A percentile compares a stretch with the other conserved stretches of the same genome.
phyloP scores from a whole-genome alignment of 805 yeast species.

The Jamesozyma hellenica region DNA sequence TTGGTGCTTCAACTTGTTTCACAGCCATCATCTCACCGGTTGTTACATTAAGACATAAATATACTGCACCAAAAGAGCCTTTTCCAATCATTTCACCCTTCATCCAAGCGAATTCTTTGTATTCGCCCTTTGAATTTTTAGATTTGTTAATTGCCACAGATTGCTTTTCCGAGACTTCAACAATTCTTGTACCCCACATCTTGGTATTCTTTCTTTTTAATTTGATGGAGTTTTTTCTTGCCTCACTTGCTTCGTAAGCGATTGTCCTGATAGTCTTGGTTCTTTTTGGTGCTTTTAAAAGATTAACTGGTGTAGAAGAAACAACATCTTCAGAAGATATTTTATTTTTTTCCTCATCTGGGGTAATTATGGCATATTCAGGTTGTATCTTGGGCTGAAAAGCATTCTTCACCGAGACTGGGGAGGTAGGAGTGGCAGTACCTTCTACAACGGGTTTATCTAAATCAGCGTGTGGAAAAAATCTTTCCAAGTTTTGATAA shows the following conservation, averaged over 20 bases:
- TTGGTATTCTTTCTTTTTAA: slow-evolving; percentile 77
- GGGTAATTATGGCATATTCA: too few relatives aligned
- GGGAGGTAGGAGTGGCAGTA: slow-evolving; percentile 48
- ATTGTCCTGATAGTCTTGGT: slow-evolving; percentile 89
- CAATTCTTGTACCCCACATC: slow-evolving; percentile 93
- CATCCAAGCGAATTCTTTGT: slow-evolving; percentile 91
- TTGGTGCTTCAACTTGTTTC: slow-evolving; percentile 75
- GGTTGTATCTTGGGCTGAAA: not conserved
- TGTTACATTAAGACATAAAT: slow-evolving; percentile 82
- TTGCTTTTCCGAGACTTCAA: slow-evolving; percentile 75
- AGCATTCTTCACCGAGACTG: slow-evolving; percentile 19
- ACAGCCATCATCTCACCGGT: slow-evolving; percentile 99
- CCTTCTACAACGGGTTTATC: slow-evolving; percentile 86
- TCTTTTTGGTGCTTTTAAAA: slow-evolving; percentile 36
- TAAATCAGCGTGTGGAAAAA: slow-evolving; percentile 84
- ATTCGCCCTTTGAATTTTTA: slow-evolving; percentile 54
- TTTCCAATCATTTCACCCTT: slow-evolving; percentile 94
- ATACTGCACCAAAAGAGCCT: slow-evolving; percentile 94
- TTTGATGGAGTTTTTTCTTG: slow-evolving; percentile 33
- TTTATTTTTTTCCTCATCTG: too few relatives aligned
- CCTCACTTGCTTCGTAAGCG: slow-evolving; percentile 79
- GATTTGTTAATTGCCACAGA: slow-evolving; percentile 57
- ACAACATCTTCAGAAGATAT: not conserved
- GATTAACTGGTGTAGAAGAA: not conserved
- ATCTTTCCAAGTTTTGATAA: slow-evolving; percentile 81